Base-by-base conservation (phyloP, 371 early-diverging fungal species). In the Syncephalastrum sp. region DNA sequence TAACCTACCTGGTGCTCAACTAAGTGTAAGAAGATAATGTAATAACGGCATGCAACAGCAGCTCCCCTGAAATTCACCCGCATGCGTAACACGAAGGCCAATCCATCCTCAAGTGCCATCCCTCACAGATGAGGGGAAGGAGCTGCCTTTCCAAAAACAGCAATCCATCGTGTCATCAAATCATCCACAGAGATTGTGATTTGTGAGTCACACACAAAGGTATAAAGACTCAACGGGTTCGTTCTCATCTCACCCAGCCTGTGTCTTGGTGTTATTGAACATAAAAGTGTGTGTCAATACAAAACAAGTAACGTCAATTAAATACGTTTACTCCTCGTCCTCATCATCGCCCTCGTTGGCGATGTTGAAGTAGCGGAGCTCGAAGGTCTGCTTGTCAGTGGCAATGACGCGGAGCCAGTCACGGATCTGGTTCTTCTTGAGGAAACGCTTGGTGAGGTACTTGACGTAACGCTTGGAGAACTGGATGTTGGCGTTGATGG, bases 391-490 rank as follows among this genome's bases (percentile, higher is more conserved):
- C 93, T 95, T 94, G 85, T 82, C 80, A 68, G 87, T 77, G 72
- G 97, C 87, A 76, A 97, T 86, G 64, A 97, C 97, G 79, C 98
- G 95, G 76, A 98, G 84, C 93, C 94, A 97, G 86, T 98, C 99
- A 77, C 96, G 91, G 82, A 98, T 90, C 79, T 89, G 86, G 91
- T 96, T 85, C 93, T 98, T 96, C 93, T 98, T 98, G 84, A 98
- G 86, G 93, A 95, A 98, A 90, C 95, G 95, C 94, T 98, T 98
- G 84, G 98, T 92, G 54, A 97, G 89, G 90, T 98, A 98, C 92
- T 98, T 98, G 81, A 97, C 79, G 92, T 97, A 97, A 68, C 96
- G 92, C 94, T 98, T 98, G 81, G 97, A 89, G 86, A 96, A 90
- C 57, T 83, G 79, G 69, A 82, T 79, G 74, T 81, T 85, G 75